phyloP scores from a whole-genome alignment of 805 yeast species.

The Yarrowia sp. region DNA sequence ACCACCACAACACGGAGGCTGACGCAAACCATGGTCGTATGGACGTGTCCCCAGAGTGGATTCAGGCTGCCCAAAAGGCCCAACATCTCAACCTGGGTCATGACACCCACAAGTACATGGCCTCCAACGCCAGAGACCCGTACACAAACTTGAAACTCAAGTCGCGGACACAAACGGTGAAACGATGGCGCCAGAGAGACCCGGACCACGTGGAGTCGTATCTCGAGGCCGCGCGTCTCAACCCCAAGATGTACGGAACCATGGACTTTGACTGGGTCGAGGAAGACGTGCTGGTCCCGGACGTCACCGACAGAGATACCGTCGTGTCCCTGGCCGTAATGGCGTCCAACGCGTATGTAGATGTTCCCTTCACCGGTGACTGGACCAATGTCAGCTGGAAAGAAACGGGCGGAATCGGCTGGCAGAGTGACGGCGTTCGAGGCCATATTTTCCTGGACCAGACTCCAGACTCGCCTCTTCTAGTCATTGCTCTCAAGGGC shows the following conservation, averaged over 20 bases:
- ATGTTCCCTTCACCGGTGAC: slow-evolving; percentile 69
- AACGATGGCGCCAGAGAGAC: slow-evolving; percentile 45
- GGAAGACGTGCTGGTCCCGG: slow-evolving; percentile 58
- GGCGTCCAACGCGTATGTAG: slow-evolving; percentile 89
- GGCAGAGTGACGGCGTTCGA: slow-evolving; percentile 80
- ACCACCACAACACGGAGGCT: slow-evolving; percentile 57
- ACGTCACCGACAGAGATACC: slow-evolving; percentile 70
- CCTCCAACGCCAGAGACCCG: slow-evolving; percentile 21
- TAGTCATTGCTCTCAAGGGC: slow-evolving; percentile 83
- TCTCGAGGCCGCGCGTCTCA: slow-evolving; percentile 49
- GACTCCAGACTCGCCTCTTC: slow-evolving; percentile 45
- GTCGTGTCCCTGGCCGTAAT: slow-evolving; percentile 72
- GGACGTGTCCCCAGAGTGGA: slow-evolving; percentile 37
- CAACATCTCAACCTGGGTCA: slow-evolving; percentile 29
- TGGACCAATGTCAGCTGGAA: slow-evolving; percentile 66
- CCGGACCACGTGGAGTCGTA: slow-evolving; percentile 69
- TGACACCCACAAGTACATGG: not conserved
- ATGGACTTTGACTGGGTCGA: slow-evolving; percentile 56
- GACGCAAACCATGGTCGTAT: slow-evolving; percentile 48
- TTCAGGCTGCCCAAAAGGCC: slow-evolving; percentile 27
- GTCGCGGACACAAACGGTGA: slow-evolving; percentile 29
- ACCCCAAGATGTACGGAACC: slow-evolving; percentile 34
- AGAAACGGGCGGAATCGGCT: slow-evolving; percentile 54
- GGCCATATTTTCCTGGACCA: slow-evolving; percentile 82
- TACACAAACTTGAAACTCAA: slow-evolving; percentile 16